A percentile compares a stretch with the other conserved stretches of the same genome.
phyloP scores from a whole-genome alignment of 306 rosid species.

The Casuarina equisetifolia region DNA sequence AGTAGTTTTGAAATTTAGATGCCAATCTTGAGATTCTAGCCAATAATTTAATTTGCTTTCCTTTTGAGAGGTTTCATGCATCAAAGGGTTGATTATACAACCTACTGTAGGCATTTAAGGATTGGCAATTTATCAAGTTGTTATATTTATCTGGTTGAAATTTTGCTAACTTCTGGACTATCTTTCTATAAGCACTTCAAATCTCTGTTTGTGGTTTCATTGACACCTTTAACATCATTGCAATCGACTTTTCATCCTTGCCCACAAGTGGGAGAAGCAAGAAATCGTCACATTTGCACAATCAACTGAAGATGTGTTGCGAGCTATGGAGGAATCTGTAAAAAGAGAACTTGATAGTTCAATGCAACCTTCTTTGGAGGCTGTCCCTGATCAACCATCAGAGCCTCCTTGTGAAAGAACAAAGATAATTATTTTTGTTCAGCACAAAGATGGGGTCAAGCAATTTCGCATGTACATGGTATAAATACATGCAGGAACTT shows the following conservation, averaged over 20 bases:
- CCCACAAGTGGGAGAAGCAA: constrained; percentile 61
- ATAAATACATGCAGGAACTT: constrained; percentile 21
- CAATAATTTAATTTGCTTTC: neutral
- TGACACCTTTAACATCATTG: neutral
- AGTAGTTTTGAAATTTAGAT: neutral
- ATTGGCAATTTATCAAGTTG: neutral
- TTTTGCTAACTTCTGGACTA: neutral
- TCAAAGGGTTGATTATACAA: neutral
- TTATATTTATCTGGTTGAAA: neutral
- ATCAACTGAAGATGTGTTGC: constrained; percentile 56
- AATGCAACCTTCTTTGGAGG: constrained; percentile 33
- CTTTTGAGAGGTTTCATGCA: neutral
- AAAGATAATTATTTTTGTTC: constrained; percentile 71
- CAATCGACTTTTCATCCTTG: constrained; percentile 10
- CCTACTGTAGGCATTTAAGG: neutral
- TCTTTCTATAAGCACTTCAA: neutral
- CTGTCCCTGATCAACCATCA: constrained; percentile 26
- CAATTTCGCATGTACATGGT: constrained; percentile 78
- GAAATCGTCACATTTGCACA: constrained; percentile 67
- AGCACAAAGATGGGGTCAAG: constrained; percentile 64
- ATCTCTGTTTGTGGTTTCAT: neutral
- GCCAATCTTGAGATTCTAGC: neutral
- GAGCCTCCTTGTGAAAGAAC: constrained; percentile 37
- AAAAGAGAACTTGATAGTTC: constrained; percentile 37
- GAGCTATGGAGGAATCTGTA: constrained; percentile 58